phyloP scores from a whole-genome alignment of 371 early-diverging fungal species.

The Caulochytrium protostelioides region DNA sequence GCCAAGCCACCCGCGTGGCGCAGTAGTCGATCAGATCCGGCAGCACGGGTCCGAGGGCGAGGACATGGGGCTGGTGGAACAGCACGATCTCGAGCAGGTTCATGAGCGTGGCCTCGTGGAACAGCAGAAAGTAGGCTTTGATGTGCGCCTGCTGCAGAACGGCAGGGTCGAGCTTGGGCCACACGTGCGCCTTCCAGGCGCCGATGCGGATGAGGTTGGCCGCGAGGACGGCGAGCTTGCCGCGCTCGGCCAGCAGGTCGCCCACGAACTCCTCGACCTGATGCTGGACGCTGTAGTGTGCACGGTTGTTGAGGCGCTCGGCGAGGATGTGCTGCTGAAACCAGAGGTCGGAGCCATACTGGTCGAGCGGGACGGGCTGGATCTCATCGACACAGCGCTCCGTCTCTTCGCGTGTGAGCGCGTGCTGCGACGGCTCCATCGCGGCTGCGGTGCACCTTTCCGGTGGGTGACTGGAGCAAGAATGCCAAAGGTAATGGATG shows the following conservation, averaged over 20 bases:
- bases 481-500: no score
- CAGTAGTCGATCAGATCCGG: slow-evolving; percentile 18
- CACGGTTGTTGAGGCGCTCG: slow-evolving; percentile 19
- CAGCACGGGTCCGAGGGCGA: slow-evolving; percentile 11
- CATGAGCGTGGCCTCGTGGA: slow-evolving; percentile 21
- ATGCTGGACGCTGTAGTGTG: slow-evolving; percentile 12
- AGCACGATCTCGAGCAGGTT: slow-evolving; percentile 23
- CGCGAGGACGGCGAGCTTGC: slow-evolving; percentile 12
- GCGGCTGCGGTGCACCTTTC: no score
- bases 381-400: no score
- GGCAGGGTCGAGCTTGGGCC: slow-evolving; percentile 5
- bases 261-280: slow-evolving; percentile 17
- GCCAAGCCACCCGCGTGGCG: slow-evolving; percentile 7
- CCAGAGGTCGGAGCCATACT: no score
- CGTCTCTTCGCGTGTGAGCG: no score
- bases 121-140: slow-evolving; percentile 15
- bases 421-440: no score
- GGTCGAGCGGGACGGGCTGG: no score
- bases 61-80: slow-evolving; percentile 8
- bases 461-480: no score
- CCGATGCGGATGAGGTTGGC: slow-evolving; percentile 14
- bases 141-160: slow-evolving; percentile 4
- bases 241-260: slow-evolving; percentile 6
- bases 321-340: slow-evolving; percentile 13
- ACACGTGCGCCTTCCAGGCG: slow-evolving; percentile 16